Conservation (phyloP, 2,329 filamentous ascomycete species). For the Diatrype stigma region DNA sequence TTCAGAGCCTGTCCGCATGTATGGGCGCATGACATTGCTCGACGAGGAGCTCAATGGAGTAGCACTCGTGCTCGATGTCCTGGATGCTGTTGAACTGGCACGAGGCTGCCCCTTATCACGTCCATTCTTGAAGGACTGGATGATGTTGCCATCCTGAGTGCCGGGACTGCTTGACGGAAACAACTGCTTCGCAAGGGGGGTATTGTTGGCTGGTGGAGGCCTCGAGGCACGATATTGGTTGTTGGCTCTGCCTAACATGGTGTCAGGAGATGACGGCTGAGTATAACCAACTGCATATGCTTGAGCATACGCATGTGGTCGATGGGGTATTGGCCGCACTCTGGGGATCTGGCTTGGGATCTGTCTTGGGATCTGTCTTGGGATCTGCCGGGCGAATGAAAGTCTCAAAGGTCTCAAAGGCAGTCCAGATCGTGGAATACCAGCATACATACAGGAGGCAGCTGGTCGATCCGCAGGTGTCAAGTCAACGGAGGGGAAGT, state of each 20-base stretch:
- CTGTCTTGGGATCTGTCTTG: too few species aligned
- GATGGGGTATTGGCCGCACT: background rate
- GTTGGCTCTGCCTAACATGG: slow-evolving; percentile 24
- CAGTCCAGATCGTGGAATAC: slow-evolving; percentile 5
- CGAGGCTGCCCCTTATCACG: slow-evolving; percentile 31
- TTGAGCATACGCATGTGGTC: slow-evolving; percentile 3
- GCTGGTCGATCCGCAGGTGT: background rate
- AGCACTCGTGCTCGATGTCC: slow-evolving; percentile 25
- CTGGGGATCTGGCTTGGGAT: slow-evolving; percentile 2
- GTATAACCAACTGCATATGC: slow-evolving; percentile 8
- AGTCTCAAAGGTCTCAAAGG: slow-evolving; percentile 17
- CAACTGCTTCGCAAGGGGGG: slow-evolving; percentile 44
- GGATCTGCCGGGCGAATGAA: slow-evolving; percentile 9
- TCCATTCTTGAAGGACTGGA: slow-evolving; percentile 45
- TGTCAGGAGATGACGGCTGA: slow-evolving; percentile 3
- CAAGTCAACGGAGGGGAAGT: background rate
- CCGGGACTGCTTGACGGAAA: slow-evolving; percentile 55
- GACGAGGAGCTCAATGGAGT: slow-evolving; percentile 30
- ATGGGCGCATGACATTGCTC: slow-evolving; percentile 26
- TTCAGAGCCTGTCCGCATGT: slow-evolving; percentile 9
- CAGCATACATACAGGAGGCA: slow-evolving; percentile 18
- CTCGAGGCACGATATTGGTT: slow-evolving; percentile 34
- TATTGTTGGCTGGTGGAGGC: slow-evolving; percentile 21
- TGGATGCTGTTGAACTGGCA: slow-evolving; percentile 36
- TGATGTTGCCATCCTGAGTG: slow-evolving; percentile 42